Evolutionary conservation across 2,329 filamentous ascomycete genomes (phyloP), one percentile per base, ranked within the genome.

Genomic region (Pseudopithomyces chartarum): DNA sequence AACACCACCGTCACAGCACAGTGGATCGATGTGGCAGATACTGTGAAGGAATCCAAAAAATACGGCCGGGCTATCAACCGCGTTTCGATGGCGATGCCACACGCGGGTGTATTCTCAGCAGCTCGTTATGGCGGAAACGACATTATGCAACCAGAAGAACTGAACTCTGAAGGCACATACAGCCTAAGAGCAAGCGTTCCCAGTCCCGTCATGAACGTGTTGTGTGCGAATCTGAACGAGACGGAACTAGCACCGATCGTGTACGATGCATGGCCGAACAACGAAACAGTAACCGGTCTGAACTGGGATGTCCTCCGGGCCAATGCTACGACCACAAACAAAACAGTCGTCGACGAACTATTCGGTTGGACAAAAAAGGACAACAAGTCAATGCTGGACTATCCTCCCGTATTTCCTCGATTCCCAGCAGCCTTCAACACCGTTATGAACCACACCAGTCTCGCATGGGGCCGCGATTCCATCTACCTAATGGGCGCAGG

Each of bases 31-130:
- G 76, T 81, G 8, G 75, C 81, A 33, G 79, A 90, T 54, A 82
- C 87, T 17, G 79, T 80, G 0, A 71, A 76, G 3, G 76, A 80
- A 0, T 88, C 82, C 3, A 68, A 79, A 4, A 68, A 79, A 11
- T 71, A 84, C 52, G 75, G 78, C 0, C 81, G 89, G 23, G 80
- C 89, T 36, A 78, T 94, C 65, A 90, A 92, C 69, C 92, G 93
- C 60, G 85, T 92, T 23, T 90, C 88, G 0, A 80, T 93, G 62
- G 89, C 90, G 0, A 88, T 93, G 83, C 91, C 91, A 0, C 91
- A 95, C 64, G 80, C 87, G 0, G 86, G 88, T 0, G 81, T 95
- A 0, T 86, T 89, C 33, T 74, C 79, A 12, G 90, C 90, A 0
- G 87, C 88, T 0, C 83, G 79, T 8, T 79, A 88, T 61, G 74